phyloP scores from a whole-genome alignment of 2,329 filamentous ascomycete genomes.

The Talaromyces marneffei region DNA sequence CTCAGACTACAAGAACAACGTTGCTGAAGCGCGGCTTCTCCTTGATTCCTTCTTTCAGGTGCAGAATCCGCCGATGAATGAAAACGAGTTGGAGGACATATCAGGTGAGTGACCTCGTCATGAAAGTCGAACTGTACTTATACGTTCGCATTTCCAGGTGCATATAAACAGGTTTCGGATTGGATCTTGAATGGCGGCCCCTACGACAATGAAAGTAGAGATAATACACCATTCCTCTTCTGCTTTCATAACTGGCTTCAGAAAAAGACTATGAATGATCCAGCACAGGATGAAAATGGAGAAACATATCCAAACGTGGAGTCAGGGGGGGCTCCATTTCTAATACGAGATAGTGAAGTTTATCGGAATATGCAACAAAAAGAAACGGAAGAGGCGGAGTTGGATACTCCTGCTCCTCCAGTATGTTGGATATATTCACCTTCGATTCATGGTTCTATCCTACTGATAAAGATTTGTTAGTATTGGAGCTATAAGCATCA shows the following conservation, averaged over 20 bases:
- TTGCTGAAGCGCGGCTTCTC: neutral
- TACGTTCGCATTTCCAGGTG: neutral
- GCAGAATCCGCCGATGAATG: neutral
- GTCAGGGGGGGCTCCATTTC: neutral
- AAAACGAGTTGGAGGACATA: neutral
- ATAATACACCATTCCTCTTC: neutral
- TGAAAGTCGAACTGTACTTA: neutral
- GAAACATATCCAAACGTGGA: neutral
- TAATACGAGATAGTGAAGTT: neutral
- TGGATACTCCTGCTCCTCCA: neutral
- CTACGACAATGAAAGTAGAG: neutral
- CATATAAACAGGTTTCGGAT: neutral
- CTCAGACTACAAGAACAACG: neutral
- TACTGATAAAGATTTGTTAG: constrained; percentile 3
- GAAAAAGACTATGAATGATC: neutral
- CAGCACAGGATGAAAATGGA: neutral
- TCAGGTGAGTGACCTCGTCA: neutral
- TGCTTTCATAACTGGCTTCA: neutral
- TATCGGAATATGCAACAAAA: neutral
- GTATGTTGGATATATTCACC: neutral
- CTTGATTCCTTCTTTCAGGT: neutral
- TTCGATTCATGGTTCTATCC: constrained; percentile 1
- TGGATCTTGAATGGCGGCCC: neutral
- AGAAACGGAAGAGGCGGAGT: neutral
- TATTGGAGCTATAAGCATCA: constrained; percentile 2